phyloP scores from a whole-genome alignment of 1,139 yeast species.

The Yamadazyma atmosphaerica region DNA sequence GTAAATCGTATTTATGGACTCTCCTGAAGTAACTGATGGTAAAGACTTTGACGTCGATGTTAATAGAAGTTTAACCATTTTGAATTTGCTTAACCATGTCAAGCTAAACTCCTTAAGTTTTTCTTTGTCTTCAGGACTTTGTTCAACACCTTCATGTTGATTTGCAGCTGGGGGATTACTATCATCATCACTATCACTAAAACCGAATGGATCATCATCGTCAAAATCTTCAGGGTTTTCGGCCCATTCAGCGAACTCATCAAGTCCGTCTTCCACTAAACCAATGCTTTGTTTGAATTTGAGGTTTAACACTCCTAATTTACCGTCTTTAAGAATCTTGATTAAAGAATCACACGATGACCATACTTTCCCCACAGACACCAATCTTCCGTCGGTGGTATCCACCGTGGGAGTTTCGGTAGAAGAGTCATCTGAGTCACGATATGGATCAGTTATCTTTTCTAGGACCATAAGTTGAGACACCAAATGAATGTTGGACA shows the following conservation, averaged over 20 bases:
- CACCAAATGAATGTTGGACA: constrained; percentile 20
- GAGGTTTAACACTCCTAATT: constrained; percentile 47
- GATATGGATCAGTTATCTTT: constrained; percentile 10
- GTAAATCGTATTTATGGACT: constrained; percentile 36
- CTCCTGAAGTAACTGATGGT: constrained; percentile 39
- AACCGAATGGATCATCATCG: constrained; percentile 45
- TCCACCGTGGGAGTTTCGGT: constrained; percentile 14
- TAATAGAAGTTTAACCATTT: constrained; percentile 53
- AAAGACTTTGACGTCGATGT: constrained; percentile 57
- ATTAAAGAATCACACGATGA: constrained; percentile 50
- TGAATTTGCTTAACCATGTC: constrained; percentile 53
- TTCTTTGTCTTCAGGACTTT: constrained; percentile 15
- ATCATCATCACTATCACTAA: constrained; percentile 31
- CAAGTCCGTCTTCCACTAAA: constrained; percentile 61
- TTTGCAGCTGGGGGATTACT: constrained; percentile 20
- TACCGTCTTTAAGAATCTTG: constrained; percentile 45
- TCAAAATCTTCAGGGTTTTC: constrained; percentile 53
- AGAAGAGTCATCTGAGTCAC: constrained; percentile 20
- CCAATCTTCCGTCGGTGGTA: constrained; percentile 40
- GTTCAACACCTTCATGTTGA: constrained; percentile 24
- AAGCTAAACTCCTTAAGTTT: constrained; percentile 42
- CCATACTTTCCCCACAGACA: constrained; percentile 68
- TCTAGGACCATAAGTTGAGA: constrained; percentile 29
- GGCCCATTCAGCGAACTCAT: constrained; percentile 62
- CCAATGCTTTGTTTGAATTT: constrained; percentile 46